These are phyloP conservation scores for Sclerotinia trifoliorum DNA, from an alignment of 2,329 filamentous ascomycete species.

Conservation along the genomic window DNA sequence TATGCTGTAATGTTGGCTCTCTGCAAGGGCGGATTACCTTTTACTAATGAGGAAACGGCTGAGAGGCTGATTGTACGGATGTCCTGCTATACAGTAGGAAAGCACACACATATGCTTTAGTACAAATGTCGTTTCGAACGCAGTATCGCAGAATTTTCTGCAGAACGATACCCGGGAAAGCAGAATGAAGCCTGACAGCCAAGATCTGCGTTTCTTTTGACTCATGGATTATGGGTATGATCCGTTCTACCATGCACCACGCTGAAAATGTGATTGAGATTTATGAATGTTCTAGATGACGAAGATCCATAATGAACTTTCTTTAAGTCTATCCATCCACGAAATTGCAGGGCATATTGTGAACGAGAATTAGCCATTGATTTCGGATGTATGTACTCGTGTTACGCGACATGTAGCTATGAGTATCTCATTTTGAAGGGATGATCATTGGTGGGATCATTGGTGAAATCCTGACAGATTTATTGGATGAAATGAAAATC, in stretches of 20 bases:
- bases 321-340: slow-evolving; percentile 10
- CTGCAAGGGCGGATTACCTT: slow-evolving; percentile 6
- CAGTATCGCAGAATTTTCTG: background rate
- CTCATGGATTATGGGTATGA: background rate
- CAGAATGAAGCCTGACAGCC: background rate
- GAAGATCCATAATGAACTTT: slow-evolving; percentile 15
- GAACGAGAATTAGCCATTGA: background rate
- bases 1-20: background rate
- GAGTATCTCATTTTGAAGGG: background rate
- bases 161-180: background rate
- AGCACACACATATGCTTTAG: slow-evolving; percentile 3
- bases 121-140: background rate
- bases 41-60: slow-evolving; percentile 10
- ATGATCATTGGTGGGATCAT: slow-evolving; percentile 7
- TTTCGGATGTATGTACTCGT: slow-evolving; percentile 16
- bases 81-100: background rate
- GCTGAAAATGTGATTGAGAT: slow-evolving; percentile 20
- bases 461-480: background rate
- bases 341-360: slow-evolving; percentile 10
- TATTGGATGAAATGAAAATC: background rate
- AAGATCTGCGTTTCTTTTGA: background rate
- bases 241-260: slow-evolving; percentile 15
- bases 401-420: slow-evolving; percentile 21
- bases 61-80: background rate
- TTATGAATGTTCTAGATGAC: slow-evolving; percentile 7